Evolutionary conservation across 169 alveolate genomes (phyloP), one percentile per base, ranked within the genome.

Genomic region (Cryptosporidium bovis): DNA sequence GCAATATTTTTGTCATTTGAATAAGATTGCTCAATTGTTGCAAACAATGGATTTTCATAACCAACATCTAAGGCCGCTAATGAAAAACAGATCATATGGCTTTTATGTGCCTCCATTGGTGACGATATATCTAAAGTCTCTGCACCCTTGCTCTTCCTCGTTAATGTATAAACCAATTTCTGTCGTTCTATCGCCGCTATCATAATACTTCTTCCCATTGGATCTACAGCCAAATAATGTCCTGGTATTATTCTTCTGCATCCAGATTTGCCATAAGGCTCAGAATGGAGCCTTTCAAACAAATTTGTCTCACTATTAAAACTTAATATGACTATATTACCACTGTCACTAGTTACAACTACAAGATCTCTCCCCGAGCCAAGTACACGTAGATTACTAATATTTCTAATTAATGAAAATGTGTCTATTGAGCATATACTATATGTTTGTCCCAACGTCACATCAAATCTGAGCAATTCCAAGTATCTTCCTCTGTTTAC

Each of bases 121-220:
- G 68, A 87, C 29, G 90, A 82, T 27, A 82, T 82, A 33, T 65
- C 82, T 51, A 99, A 96, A 20, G 99, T 96, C 65, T 97, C 91
- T 82, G 95, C 94, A 53, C 97, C 98, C 71, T 95, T 92, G 67
- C 91, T 90, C 87, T 99, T 99, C 66, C 99, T 85, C 91, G 96
- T 97, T 64, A 99, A 92, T 46, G 98, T 97, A 92, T 97, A 99
- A 12, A 98, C 99, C 66, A 97, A 98, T 94, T 99, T 99, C 90
- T 96, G 98, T 65, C 98, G 96, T 93, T 99, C 99, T 15, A 98
- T 95, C 7, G 99, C 99, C 16, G 99, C 99, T 20, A 98, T 93
- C 99, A 98, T 97, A 51, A 98, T 91, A 1, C 99, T 99, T 82
- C 99, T 95, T 16, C 99, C 99, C 92, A 97, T 97, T 7, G 99